Base-by-base conservation (phyloP, 129 eudicot species). In the Lactuca saligna region DNA sequence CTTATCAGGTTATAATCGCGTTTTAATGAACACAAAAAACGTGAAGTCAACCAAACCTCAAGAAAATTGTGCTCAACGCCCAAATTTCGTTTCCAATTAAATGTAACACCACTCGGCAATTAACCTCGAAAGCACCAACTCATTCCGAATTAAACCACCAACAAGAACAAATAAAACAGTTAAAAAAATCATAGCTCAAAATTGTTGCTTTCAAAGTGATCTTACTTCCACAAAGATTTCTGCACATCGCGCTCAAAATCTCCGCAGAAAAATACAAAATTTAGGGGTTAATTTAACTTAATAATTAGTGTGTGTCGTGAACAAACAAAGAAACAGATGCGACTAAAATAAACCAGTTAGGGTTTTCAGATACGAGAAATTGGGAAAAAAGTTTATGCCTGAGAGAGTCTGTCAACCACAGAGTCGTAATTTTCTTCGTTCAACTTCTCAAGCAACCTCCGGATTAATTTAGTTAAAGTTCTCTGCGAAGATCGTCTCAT, bases 381-480 rank as follows among this genome's bases (percentile, higher is more conserved):
- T n/a, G 15, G 29, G 25, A 15, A 25, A 58, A 15, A 60, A 32
- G 11, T 57, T 2, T 25, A 53, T 42, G 69, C 97, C 91, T 87
- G 68, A 51, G 65, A 71, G 57, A 84, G 89, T 57, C 79, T 68
- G 17, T 76, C 83, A 67, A 78, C 78, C 63, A 87, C 84, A 8
- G 79, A 65, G 61, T 85, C 87, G 57, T 80, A 76, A 73, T 87
- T 85, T 50, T 89, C 75, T 41, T 73, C 84, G 57, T 65, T 79
- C 79, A 83, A 75, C 73, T 81, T 76, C 66, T 74, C 71, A 15
- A 90, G 84, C 54, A 87, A 79, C 49, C 56, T 63, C 63, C 86
- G 82, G 49, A 85, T 80, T 25, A 25, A 25, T 72, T 84, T 81
- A 34, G 68, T 32, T 31, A 87, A 44, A 11, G 66, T 17, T 31